Conservation (phyloP, 768 basidiomycete genomes). For the Cystofilobasidium macerans region DNA sequence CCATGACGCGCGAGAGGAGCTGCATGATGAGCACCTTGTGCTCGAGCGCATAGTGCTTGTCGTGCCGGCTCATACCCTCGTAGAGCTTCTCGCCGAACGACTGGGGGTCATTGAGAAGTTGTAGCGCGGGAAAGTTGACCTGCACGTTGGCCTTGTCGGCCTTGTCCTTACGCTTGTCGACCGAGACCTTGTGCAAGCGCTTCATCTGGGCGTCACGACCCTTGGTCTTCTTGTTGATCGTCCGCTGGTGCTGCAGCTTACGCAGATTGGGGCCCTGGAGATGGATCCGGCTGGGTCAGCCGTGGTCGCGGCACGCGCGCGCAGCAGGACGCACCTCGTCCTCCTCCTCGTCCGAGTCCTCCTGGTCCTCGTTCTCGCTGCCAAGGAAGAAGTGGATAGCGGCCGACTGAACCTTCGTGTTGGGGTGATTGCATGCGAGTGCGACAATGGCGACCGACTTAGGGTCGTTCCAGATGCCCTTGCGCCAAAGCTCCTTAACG, state of each 20-base stretch:
- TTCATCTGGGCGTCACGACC: slow-evolving; percentile 69
- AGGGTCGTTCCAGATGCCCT: slow-evolving; percentile 80
- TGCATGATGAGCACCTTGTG: slow-evolving; percentile 98
- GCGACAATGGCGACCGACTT: slow-evolving; percentile 88
- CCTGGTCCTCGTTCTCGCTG: slow-evolving; percentile 54
- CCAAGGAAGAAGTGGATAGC: slow-evolving; percentile 96
- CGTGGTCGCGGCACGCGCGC: slow-evolving; percentile 34
- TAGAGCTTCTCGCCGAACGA: slow-evolving; percentile 90
- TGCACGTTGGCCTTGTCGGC: slow-evolving; percentile 33
- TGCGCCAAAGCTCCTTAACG: slow-evolving; percentile 87
- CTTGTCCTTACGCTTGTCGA: slow-evolving; percentile 37
- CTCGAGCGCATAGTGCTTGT: slow-evolving; percentile 90
- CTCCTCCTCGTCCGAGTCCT: slow-evolving; percentile 61
- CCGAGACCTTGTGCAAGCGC: slow-evolving; percentile 51
- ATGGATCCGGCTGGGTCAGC: background rate
- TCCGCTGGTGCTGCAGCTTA: slow-evolving; percentile 70
- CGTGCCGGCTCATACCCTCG: slow-evolving; percentile 66
- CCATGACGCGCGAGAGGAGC: slow-evolving; percentile 85
- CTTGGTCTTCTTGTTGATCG: slow-evolving; percentile 84
- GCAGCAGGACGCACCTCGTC: slow-evolving; percentile 41
- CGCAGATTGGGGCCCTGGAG: slow-evolving; percentile 54
- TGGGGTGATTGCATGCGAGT: slow-evolving; percentile 84
- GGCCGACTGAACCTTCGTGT: slow-evolving; percentile 84
- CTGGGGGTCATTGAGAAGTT: slow-evolving; percentile 88
- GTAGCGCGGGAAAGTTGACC: slow-evolving; percentile 77